phyloP scores from a whole-genome alignment of 1,139 yeast species.

The Hyphopichia pseudoburtonii region DNA sequence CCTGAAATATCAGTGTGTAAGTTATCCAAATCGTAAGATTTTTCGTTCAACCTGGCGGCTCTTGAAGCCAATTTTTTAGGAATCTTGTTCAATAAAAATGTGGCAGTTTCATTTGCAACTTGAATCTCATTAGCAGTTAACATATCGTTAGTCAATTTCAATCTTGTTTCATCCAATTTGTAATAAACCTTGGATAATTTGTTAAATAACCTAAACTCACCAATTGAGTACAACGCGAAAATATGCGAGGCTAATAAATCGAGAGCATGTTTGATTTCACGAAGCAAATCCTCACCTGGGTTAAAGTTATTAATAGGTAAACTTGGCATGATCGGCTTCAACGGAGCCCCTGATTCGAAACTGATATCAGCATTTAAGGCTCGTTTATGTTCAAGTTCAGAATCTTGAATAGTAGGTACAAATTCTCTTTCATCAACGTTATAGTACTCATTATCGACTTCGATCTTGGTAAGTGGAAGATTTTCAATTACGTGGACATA shows the following conservation, averaged over 20 bases:
- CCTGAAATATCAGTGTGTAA: slow-evolving; percentile 66
- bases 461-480: slow-evolving; percentile 27
- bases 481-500: slow-evolving; percentile 43
- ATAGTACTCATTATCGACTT: slow-evolving; percentile 32
- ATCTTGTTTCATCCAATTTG: slow-evolving; percentile 63
- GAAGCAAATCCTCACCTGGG: slow-evolving; percentile 41
- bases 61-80: slow-evolving; percentile 64
- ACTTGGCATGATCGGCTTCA: slow-evolving; percentile 42
- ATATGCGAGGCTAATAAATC: slow-evolving; percentile 61
- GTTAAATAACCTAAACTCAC: slow-evolving; percentile 61
- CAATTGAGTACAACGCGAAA: slow-evolving; percentile 68
- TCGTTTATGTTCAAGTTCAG: slow-evolving; percentile 35
- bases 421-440: slow-evolving; percentile 29
- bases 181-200: slow-evolving; percentile 54
- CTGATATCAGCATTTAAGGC: slow-evolving; percentile 26
- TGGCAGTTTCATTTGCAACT: slow-evolving; percentile 57
- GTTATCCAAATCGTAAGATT: slow-evolving; percentile 42
- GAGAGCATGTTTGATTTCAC: slow-evolving; percentile 59
- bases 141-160: slow-evolving; percentile 55
- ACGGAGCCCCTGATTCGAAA: slow-evolving; percentile 6
- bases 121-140: slow-evolving; percentile 60
- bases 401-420: slow-evolving; percentile 48
- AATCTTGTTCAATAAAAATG: slow-evolving; percentile 61
- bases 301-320: slow-evolving; percentile 49
- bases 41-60: slow-evolving; percentile 40